A percentile compares a stretch with the other conserved stretches of the same genome.
Conservation (phyloP, 257 asterid genomes). For the Anisodus tanguticus region DNA sequence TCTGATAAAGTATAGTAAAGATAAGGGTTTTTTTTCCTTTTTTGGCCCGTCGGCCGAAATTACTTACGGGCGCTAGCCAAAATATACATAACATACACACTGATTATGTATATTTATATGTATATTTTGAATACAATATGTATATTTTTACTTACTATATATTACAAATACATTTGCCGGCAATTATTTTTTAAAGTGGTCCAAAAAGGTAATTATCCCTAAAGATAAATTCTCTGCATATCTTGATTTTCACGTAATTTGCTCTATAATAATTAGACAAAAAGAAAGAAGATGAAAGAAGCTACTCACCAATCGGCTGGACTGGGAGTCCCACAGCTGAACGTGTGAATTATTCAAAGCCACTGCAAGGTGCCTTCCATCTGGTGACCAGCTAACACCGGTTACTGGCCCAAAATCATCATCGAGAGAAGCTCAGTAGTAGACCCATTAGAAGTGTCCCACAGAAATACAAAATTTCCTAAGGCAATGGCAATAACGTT, state of each 20-base stretch:
- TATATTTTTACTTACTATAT: too few relatives aligned
- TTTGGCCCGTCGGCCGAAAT: too few relatives aligned
- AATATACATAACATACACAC: too few relatives aligned
- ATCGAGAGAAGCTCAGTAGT: conserved; percentile 78
- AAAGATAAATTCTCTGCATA: background rate
- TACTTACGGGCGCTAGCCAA: too few relatives aligned
- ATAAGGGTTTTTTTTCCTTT: too few relatives aligned
- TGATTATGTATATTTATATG: too few relatives aligned
- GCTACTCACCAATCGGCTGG: conserved; percentile 65
- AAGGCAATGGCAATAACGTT: conserved; percentile 89
- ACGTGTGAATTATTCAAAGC: conserved; percentile 82
- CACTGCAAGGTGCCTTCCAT: conserved; percentile 74
- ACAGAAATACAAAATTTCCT: conserved; percentile 72
- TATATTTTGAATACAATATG: too few relatives aligned
- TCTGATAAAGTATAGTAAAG: background rate
- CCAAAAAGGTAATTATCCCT: too few relatives aligned
- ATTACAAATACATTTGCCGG: too few relatives aligned
- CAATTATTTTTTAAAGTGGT: too few relatives aligned
- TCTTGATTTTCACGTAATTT: background rate
- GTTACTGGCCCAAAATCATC: conserved; percentile 89
- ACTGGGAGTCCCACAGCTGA: conserved; percentile 86
- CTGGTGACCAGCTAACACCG: conserved; percentile 92
- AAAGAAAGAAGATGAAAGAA: background rate
- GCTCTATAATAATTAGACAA: background rate
- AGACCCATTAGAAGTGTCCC: conserved; percentile 81